Percentiles rank a stretch among this genome's conserved stretches.
Evolutionary conservation across 495 filamentous ascomycete genomes (phyloP).

Genomic region (Cercophora samala): DNA sequence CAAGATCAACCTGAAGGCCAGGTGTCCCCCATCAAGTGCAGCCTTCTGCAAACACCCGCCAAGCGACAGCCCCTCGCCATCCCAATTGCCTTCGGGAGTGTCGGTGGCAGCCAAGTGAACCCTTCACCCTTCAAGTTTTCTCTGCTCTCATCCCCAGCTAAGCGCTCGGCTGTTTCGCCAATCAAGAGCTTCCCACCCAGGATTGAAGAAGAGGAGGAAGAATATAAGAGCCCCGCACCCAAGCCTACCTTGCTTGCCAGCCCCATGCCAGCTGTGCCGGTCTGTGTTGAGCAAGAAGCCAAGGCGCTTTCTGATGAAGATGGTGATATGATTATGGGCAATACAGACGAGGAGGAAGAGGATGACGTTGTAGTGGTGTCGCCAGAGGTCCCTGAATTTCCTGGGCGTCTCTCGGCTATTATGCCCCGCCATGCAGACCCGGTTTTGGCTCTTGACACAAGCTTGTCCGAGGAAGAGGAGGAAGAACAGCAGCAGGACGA

Average conservation of each 20-base stretch:
- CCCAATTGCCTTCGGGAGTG: slow-evolving; percentile 20
- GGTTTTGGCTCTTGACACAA: slow-evolving; percentile 31
- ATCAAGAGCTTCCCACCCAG: slow-evolving; percentile 27
- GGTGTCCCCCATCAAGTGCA: slow-evolving; percentile 33
- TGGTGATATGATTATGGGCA: slow-evolving; percentile 13
- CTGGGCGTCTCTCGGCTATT: slow-evolving; percentile 51
- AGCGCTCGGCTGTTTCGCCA: slow-evolving; percentile 41
- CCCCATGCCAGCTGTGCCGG: slow-evolving; percentile 30
- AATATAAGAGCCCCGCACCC: slow-evolving; percentile 18
- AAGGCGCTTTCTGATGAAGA: slow-evolving; percentile 9
- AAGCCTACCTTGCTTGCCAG: slow-evolving; percentile 41
- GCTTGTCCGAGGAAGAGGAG: slow-evolving; percentile 13
- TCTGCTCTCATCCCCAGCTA: slow-evolving; percentile 47
- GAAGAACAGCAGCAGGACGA: slow-evolving; percentile 5
- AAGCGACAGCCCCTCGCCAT: slow-evolving; percentile 45
- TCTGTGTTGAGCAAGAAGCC: neutral
- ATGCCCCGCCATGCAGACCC: slow-evolving; percentile 49
- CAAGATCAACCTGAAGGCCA: slow-evolving; percentile 12
- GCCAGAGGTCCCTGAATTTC: slow-evolving; percentile 40
- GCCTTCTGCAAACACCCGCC: slow-evolving; percentile 49
- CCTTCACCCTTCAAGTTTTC: slow-evolving; percentile 41
- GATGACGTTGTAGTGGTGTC: slow-evolving; percentile 29
- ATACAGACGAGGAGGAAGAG: slow-evolving; percentile 9
- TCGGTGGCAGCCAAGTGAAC: neutral
- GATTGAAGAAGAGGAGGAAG: slow-evolving; percentile 16